phyloP scores from a whole-genome alignment of 805 yeast genomes.

The Wickerhamia fluorescens region DNA sequence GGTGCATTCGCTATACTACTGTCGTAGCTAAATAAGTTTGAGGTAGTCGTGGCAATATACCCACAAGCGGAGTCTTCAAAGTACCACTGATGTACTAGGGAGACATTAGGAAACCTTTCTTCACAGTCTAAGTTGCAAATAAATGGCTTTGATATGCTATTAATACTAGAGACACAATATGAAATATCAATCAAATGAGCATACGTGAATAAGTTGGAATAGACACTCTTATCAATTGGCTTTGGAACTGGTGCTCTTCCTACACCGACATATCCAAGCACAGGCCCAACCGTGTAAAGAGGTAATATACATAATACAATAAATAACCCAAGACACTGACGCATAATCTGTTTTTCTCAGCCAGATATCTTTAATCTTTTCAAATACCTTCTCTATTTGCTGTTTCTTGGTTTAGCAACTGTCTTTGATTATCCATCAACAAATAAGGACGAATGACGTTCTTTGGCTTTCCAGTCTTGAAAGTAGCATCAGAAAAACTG shows the following conservation, averaged over 20 bases:
- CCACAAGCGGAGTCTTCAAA: constrained; percentile 32
- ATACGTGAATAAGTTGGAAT: constrained; percentile 25
- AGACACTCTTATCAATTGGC: constrained; percentile 7
- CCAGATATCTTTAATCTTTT: too few relatives aligned
- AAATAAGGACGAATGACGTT: too few relatives aligned
- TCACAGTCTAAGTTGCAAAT: constrained; percentile 31
- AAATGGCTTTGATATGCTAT: constrained; percentile 30
- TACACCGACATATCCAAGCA: too few relatives aligned
- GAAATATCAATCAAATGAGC: constrained; percentile 39
- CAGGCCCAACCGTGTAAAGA: too few relatives aligned
- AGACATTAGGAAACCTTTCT: constrained; percentile 26
- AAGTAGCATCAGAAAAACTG: too few relatives aligned
- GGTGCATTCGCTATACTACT: constrained; percentile 4
- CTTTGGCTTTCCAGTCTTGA: too few relatives aligned
- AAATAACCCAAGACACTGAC: too few relatives aligned
- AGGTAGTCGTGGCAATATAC: constrained; percentile 27
- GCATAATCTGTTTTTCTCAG: too few relatives aligned
- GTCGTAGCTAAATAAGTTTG: constrained; percentile 17
- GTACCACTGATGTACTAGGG: constrained; percentile 36
- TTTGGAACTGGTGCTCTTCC: neutral
- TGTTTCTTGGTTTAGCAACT: too few relatives aligned
- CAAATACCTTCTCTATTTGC: too few relatives aligned
- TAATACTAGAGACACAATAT: constrained; percentile 30
- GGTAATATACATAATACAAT: too few relatives aligned
- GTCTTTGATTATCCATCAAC: too few relatives aligned